Conservation (phyloP, 805 yeast genomes). For the Debaryomyces castellii region DNA sequence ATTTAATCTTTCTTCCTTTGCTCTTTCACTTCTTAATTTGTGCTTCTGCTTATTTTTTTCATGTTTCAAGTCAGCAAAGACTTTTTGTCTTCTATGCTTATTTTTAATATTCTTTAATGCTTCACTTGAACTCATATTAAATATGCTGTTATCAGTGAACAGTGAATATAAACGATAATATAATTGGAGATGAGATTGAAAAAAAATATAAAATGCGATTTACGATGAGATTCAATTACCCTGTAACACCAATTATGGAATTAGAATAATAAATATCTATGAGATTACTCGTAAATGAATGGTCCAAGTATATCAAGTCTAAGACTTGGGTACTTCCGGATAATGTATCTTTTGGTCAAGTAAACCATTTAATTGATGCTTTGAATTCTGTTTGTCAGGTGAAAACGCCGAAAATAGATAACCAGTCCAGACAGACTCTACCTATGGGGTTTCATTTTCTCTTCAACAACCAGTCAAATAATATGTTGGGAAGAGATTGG, state of each 20-base stretch:
- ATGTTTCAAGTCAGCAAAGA: constrained; percentile 71
- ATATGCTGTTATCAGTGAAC: neutral
- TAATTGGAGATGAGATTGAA: neutral
- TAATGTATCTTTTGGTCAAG: constrained; percentile 17
- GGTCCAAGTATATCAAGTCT: constrained; percentile 18
- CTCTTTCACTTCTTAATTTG: constrained; percentile 72
- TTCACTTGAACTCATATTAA: constrained; percentile 24
- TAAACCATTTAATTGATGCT: constrained; percentile 16
- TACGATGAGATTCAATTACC: constrained; percentile 2
- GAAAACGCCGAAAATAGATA: neutral
- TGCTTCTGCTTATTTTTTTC: constrained; percentile 77
- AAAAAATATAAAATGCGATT: neutral
- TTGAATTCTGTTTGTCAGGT: constrained; percentile 11
- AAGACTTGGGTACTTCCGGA: constrained; percentile 20
- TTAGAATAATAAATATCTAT: neutral
- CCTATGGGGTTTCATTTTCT: constrained; percentile 65
- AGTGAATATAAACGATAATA: neutral
- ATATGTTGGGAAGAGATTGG: constrained; percentile 64
- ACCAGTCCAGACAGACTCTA: neutral
- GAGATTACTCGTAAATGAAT: constrained; percentile 8
- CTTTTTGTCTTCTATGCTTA: constrained; percentile 76
- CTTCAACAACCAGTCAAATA: constrained; percentile 60
- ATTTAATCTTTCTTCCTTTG: constrained; percentile 81
- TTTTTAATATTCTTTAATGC: constrained; percentile 56
- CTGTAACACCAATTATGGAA: neutral